Evolutionary conservation across 257 asterid species (phyloP).

Genomic region (Knoxia roxburghii): DNA sequence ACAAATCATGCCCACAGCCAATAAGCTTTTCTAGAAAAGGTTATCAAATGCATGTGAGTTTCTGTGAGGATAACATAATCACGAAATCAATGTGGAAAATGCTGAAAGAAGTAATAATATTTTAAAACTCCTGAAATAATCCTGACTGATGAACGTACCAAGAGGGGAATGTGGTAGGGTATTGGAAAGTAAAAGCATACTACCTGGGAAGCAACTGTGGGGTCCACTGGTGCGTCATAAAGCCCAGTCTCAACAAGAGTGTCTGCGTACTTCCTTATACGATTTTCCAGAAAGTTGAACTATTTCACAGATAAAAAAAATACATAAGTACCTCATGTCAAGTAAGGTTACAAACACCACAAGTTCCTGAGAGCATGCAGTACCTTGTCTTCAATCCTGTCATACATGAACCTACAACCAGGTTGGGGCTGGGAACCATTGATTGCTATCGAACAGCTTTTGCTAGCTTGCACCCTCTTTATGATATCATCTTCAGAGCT

Average conservation of each 20-base stretch:
- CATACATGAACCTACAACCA: slow-evolving; percentile 96
- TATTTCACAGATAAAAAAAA: slow-evolving; percentile 26
- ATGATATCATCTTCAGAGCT: slow-evolving; percentile 69
- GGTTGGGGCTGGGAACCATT: slow-evolving; percentile 52
- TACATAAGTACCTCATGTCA: slow-evolving; percentile 16
- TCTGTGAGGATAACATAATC: slow-evolving; percentile 12
- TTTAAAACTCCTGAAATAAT: not conserved
- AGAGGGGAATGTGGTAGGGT: not conserved
- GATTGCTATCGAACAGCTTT: slow-evolving; percentile 53
- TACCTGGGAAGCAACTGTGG: slow-evolving; percentile 95
- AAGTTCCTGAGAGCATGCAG: slow-evolving; percentile 14
- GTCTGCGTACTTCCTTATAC: slow-evolving; percentile 43
- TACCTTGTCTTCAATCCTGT: slow-evolving; percentile 93
- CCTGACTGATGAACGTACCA: too few relatives aligned
- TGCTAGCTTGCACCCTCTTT: slow-evolving; percentile 65
- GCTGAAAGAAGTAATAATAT: slow-evolving; percentile 4
- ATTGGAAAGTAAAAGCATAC: slow-evolving; percentile 10
- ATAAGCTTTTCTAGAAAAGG: slow-evolving; percentile 61
- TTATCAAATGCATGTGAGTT: slow-evolving; percentile 18
- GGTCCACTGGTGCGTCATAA: slow-evolving; percentile 75
- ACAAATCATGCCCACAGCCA: slow-evolving; percentile 96
- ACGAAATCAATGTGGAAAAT: slow-evolving; percentile 10
- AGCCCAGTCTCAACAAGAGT: slow-evolving; percentile 58
- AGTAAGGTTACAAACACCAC: slow-evolving; percentile 14
- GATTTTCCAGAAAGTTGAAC: slow-evolving; percentile 81